A percentile compares a stretch with the other conserved stretches of the same genome.
phyloP scores from a whole-genome alignment of 208 protist species.

The Endotrypanum monterogeii region DNA sequence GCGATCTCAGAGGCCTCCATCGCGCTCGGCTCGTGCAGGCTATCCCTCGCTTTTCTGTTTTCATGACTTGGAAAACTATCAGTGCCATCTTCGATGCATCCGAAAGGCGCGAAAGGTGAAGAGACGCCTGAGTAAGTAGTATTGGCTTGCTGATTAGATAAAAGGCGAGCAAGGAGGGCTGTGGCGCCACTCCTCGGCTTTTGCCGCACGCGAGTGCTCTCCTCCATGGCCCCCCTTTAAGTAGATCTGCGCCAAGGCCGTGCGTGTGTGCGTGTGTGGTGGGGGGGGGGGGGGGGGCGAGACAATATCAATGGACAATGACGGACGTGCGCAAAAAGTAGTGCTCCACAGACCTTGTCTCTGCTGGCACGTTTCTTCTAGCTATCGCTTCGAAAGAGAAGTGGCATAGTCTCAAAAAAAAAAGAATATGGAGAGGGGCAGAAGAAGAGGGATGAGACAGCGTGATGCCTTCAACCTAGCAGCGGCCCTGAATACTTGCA shows the following conservation, averaged over 20 bases:
- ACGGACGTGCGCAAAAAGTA: too few relatives aligned
- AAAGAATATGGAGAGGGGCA: too few relatives aligned
- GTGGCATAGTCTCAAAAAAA: too few relatives aligned
- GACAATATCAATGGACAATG: not conserved
- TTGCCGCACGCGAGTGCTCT: constrained; percentile 5
- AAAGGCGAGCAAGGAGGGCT: constrained; percentile 21
- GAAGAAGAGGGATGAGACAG: too few relatives aligned
- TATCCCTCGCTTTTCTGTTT: not conserved
- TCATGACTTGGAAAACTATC: not conserved
- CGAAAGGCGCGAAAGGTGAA: constrained; percentile 12
- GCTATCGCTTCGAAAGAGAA: too few relatives aligned
- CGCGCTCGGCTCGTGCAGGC: not conserved
- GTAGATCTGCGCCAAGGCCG: too few relatives aligned
- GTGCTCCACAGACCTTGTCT: too few relatives aligned
- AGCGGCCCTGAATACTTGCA: too few relatives aligned
- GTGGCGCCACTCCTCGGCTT: constrained; percentile 23
- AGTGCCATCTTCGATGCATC: not conserved
- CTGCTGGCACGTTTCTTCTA: too few relatives aligned
- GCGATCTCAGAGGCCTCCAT: constrained; percentile 2
- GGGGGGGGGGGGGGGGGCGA: not conserved
- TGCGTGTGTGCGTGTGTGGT: not conserved
- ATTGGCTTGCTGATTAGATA: constrained; percentile 7
- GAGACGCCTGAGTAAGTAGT: constrained; percentile 19
- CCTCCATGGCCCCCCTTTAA: constrained; percentile 12
- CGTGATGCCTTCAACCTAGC: too few relatives aligned